Evolutionary conservation across 257 asterid genomes (phyloP).

Genomic region (Cynanchum wilfordii): DNA sequence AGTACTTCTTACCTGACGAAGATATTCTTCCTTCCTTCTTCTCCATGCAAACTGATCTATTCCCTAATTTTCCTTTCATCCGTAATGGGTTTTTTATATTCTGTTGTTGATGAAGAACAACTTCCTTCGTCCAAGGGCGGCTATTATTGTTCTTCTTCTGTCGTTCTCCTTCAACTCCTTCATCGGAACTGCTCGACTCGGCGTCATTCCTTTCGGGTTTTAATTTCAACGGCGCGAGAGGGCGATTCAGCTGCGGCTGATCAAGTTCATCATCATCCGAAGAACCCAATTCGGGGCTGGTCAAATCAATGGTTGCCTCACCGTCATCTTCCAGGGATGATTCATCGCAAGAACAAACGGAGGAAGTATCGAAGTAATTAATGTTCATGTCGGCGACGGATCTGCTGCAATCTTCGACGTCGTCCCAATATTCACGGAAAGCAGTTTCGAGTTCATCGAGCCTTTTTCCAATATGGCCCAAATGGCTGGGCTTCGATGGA

Average conservation of each 20-base stretch:
- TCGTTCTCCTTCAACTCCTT: not conserved
- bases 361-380: slow-evolving; percentile 5
- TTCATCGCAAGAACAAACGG: slow-evolving; percentile 25
- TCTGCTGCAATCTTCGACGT: not conserved
- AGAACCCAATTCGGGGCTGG: slow-evolving; percentile 5
- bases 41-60: not conserved
- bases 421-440: slow-evolving; percentile 14
- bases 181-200: not conserved
- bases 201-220: not conserved
- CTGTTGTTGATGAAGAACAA: not conserved
- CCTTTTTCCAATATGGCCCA: slow-evolving; percentile 19
- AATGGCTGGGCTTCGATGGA: slow-evolving; percentile 18
- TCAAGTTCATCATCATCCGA: not conserved
- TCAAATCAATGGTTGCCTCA: slow-evolving; percentile 5
- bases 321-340: slow-evolving; percentile 13
- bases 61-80: not conserved
- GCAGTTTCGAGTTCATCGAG: slow-evolving; percentile 17
- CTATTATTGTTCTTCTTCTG: not conserved
- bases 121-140: not conserved
- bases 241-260: not conserved
- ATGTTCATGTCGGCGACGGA: not conserved
- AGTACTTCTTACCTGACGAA: not conserved
- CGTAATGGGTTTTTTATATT: not conserved
- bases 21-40: not conserved
- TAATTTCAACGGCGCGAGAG: not conserved